Conservation (phyloP, 2,329 filamentous ascomycete species). For the Cordyceps fumosorosea region DNA sequence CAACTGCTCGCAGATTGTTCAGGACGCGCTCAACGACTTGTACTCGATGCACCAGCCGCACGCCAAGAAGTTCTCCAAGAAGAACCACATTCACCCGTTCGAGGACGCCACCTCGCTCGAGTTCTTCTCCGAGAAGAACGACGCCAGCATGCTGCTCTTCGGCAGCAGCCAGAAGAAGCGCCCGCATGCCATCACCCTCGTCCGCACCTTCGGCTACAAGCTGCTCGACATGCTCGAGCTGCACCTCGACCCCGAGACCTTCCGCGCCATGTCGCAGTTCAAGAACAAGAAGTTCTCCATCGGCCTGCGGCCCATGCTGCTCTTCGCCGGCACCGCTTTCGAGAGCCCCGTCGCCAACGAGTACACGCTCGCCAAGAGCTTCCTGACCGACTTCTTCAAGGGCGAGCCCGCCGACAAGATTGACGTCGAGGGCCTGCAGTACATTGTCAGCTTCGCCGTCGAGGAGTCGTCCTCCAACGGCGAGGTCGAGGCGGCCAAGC, state of each 20-base stretch:
- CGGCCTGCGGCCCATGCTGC: slow-evolving; percentile 79
- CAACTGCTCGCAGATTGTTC: slow-evolving; percentile 72
- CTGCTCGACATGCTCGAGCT: slow-evolving; percentile 94
- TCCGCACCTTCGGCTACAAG: slow-evolving; percentile 78
- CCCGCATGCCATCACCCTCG: slow-evolving; percentile 80
- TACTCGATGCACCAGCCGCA: slow-evolving; percentile 78
- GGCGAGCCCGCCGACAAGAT: slow-evolving; percentile 69
- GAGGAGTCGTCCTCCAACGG: slow-evolving; percentile 47
- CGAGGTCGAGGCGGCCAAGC: slow-evolving; percentile 36
- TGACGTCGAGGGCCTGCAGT: slow-evolving; percentile 92
- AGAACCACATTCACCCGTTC: slow-evolving; percentile 92
- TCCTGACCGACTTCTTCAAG: slow-evolving; percentile 87
- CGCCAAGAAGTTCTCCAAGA: slow-evolving; percentile 90
- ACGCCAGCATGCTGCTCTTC: slow-evolving; percentile 78
- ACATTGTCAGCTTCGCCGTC: slow-evolving; percentile 75
- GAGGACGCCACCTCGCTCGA: slow-evolving; percentile 82
- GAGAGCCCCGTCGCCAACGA: slow-evolving; percentile 73
- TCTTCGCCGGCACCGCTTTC: slow-evolving; percentile 86
- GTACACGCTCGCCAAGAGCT: slow-evolving; percentile 79
- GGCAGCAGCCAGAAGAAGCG: slow-evolving; percentile 87
- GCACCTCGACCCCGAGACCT: slow-evolving; percentile 68
- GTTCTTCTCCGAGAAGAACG: slow-evolving; percentile 96
- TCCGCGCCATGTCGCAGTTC: slow-evolving; percentile 66
- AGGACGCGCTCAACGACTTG: slow-evolving; percentile 80
- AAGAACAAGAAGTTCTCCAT: slow-evolving; percentile 69